These are phyloP conservation scores for Craspedostauros australis DNA, from an alignment of 108 stramenopile genomes.

Conservation along the genomic window DNA sequence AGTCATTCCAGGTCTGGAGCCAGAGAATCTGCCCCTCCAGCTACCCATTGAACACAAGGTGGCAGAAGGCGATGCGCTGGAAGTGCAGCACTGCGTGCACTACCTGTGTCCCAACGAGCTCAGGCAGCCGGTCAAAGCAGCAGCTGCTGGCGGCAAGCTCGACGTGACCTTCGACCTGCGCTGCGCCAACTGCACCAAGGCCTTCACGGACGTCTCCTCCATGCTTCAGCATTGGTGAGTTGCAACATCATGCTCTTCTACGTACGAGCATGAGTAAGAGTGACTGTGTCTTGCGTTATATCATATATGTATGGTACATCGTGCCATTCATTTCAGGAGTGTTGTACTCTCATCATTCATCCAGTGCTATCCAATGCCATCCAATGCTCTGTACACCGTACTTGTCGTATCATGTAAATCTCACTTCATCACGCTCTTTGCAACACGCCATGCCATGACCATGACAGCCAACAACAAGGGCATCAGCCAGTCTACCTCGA, in stretches of 20 bases:
- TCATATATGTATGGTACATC: too few relatives aligned
- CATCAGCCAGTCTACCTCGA: slow-evolving; percentile 33
- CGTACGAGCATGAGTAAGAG: background rate
- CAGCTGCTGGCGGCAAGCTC: background rate
- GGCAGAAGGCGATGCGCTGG: slow-evolving; percentile 41
- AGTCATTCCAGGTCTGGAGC: slow-evolving; percentile 34
- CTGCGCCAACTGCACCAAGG: slow-evolving; percentile 34
- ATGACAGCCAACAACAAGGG: slow-evolving; percentile 24
- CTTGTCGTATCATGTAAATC: background rate
- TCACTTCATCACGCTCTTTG: background rate
- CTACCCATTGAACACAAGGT: slow-evolving; percentile 12
- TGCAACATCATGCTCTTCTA: background rate
- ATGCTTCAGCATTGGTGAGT: slow-evolving; percentile 44
- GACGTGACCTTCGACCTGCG: slow-evolving; percentile 31
- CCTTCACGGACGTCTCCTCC: slow-evolving; percentile 23
- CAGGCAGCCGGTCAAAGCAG: background rate
- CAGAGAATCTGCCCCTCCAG: slow-evolving; percentile 14
- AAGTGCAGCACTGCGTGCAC: slow-evolving; percentile 16
- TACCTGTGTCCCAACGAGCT: slow-evolving; percentile 26
- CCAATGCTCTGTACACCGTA: background rate
- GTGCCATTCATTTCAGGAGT: too few relatives aligned
- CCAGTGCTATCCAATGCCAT: too few relatives aligned
- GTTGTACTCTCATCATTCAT: too few relatives aligned
- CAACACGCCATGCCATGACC: background rate
- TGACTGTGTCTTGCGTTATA: too few relatives aligned